These are phyloP conservation scores for Ceratobasidium sp. DNA, from an alignment of 1,284 basidiomycete genomes.

Conservation along the genomic window DNA sequence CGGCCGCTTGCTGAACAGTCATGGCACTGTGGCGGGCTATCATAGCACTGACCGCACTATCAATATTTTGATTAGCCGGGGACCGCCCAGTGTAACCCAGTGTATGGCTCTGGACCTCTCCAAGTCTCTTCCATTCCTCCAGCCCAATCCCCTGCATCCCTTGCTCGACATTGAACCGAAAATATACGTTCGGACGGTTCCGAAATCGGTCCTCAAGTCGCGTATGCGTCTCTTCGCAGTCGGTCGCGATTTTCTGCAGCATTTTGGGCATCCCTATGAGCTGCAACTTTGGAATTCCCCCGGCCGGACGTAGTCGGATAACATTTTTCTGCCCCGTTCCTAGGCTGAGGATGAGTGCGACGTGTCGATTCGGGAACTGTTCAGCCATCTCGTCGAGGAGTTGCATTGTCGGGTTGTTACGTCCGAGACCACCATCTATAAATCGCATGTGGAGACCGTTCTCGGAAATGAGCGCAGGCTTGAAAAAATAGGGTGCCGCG, in stretches of 20 bases:
- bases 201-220: not conserved
- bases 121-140: constrained; percentile 16
- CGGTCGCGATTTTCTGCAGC: constrained; percentile 13
- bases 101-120: not conserved
- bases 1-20: not conserved
- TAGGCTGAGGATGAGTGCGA: not conserved
- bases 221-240: not conserved
- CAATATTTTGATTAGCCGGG: not conserved
- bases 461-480: not conserved
- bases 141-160: constrained; percentile 15
- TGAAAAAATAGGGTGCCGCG: constrained; percentile 3
- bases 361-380: not conserved
- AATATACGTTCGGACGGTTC: constrained; percentile 13
- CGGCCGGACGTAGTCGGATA: not conserved
- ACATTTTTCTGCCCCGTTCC: not conserved
- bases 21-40: not conserved
- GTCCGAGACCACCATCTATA: constrained; percentile 1
- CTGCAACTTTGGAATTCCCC: not conserved
- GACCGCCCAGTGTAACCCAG: not conserved
- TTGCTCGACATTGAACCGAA: constrained; percentile 21
- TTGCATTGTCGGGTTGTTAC: constrained; percentile 17
- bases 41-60: not conserved
- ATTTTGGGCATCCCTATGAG: not conserved
- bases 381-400: not conserved
- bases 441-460: not conserved